A percentile compares a stretch with the other conserved stretches of the same genome.
phyloP scores from a whole-genome alignment of 2,329 filamentous ascomycete species.

The Botryotinia globosa region DNA sequence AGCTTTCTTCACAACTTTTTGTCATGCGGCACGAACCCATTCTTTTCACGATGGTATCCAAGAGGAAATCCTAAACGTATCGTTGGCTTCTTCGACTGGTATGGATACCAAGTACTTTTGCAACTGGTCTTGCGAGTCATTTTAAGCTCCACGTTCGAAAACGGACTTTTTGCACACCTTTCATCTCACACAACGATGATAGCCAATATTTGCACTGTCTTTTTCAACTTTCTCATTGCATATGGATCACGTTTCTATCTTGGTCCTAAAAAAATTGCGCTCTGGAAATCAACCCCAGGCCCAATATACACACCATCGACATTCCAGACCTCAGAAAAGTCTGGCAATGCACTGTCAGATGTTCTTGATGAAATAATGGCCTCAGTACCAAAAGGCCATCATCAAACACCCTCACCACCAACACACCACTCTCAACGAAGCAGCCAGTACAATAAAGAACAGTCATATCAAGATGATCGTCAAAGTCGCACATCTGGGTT shows the following conservation, averaged over 20 bases:
- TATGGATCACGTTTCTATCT: constrained; percentile 24
- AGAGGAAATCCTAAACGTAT: constrained; percentile 56
- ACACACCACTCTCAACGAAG: background rate
- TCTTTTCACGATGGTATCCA: constrained; percentile 46
- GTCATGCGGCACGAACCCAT: constrained; percentile 67
- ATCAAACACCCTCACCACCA: constrained; percentile 10
- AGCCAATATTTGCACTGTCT: constrained; percentile 54
- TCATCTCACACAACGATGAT: constrained; percentile 24
- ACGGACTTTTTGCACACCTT: constrained; percentile 26
- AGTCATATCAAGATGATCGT: background rate
- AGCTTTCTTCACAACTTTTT: constrained; percentile 50
- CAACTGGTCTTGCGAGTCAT: constrained; percentile 51
- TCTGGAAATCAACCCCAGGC: constrained; percentile 44
- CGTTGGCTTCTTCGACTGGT: constrained; percentile 61
- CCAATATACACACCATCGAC: constrained; percentile 29
- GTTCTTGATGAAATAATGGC: constrained; percentile 25
- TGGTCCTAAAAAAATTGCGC: constrained; percentile 44
- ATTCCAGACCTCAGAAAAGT: constrained; percentile 32
- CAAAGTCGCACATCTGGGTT: constrained; percentile 1
- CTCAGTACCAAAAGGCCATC: background rate
- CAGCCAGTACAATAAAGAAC: background rate
- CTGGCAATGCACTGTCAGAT: constrained; percentile 47
- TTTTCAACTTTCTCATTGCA: constrained; percentile 41
- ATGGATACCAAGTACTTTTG: constrained; percentile 60
- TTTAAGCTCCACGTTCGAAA: constrained; percentile 40